Evolutionary conservation across 176 grass and related monocot species (phyloP).

Genomic region (Tuctoria greenei): DNA sequence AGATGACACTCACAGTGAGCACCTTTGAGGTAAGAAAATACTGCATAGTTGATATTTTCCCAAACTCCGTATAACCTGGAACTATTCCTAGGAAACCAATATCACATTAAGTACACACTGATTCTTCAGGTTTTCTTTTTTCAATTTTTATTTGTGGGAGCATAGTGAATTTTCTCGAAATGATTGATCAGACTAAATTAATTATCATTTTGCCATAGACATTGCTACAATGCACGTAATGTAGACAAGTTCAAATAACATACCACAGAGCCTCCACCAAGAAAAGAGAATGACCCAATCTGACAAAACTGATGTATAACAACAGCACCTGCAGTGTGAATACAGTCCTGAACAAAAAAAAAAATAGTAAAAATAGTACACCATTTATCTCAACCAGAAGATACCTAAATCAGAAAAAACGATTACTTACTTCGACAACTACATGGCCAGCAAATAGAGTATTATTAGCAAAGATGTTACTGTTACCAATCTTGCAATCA

Average conservation of each 20-base stretch:
- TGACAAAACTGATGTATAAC: conserved; percentile 96
- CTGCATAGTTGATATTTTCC: background rate
- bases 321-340: conserved; percentile 70
- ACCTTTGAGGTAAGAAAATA: background rate
- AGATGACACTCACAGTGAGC: background rate
- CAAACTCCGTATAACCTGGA: background rate
- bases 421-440: conserved; percentile 74
- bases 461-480: conserved; percentile 93
- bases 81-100: conserved; percentile 15
- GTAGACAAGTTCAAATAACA: conserved; percentile 11
- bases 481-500: conserved; percentile 88
- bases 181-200: background rate
- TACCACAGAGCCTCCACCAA: conserved; percentile 85
- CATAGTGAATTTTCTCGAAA: background rate
- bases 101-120: background rate
- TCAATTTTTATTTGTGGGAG: conserved; percentile 4
- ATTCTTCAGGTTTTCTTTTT: background rate
- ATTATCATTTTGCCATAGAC: background rate
- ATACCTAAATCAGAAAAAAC: conserved; percentile 32
- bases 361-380: background rate
- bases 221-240: background rate
- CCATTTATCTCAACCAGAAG: conserved; percentile 9
- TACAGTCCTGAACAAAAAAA: conserved; percentile 50
- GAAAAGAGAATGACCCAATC: conserved; percentile 84
- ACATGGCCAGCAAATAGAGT: conserved; percentile 83